Evolutionary conservation across 257 asterid species (phyloP).

Genomic region (Capsicum rhomboideum): DNA sequence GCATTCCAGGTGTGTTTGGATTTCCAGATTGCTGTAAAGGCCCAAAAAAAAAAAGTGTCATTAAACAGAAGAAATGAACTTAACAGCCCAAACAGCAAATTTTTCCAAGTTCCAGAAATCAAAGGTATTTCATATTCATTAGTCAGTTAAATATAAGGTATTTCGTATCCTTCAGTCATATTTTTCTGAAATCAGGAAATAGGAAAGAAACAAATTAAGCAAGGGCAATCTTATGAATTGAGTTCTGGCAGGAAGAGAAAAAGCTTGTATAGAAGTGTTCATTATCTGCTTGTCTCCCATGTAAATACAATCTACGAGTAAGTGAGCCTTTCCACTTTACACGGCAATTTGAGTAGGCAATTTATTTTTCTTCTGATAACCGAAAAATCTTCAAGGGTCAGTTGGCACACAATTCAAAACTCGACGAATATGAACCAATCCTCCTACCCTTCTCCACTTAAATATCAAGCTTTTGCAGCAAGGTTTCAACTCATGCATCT

Average conservation of each 20-base stretch:
- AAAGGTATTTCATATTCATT: neutral
- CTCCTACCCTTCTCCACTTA: neutral
- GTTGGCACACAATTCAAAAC: neutral
- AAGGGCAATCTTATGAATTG: neutral
- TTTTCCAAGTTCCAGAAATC: neutral
- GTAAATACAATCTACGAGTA: neutral
- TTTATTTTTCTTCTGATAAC: neutral
- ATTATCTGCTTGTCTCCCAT: neutral
- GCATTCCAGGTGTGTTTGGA: constrained; percentile 53
- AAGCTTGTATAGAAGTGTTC: neutral
- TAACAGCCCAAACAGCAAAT: neutral
- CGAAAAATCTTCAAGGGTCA: neutral
- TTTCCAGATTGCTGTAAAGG: constrained; percentile 58
- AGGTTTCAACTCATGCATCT: neutral
- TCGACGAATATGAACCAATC: neutral
- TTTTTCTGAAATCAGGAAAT: too few relatives aligned
- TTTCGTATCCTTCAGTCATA: too few relatives aligned
- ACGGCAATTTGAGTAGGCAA: neutral
- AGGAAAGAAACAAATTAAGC: neutral
- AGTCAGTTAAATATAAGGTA: neutral
- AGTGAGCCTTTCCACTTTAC: neutral
- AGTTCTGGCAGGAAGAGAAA: neutral
- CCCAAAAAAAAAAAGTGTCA: neutral
- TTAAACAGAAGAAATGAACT: neutral
- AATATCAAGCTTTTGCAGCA: neutral